phyloP scores from a whole-genome alignment of 352 stramenopile species.

The Thalassiosira mediterranea region DNA sequence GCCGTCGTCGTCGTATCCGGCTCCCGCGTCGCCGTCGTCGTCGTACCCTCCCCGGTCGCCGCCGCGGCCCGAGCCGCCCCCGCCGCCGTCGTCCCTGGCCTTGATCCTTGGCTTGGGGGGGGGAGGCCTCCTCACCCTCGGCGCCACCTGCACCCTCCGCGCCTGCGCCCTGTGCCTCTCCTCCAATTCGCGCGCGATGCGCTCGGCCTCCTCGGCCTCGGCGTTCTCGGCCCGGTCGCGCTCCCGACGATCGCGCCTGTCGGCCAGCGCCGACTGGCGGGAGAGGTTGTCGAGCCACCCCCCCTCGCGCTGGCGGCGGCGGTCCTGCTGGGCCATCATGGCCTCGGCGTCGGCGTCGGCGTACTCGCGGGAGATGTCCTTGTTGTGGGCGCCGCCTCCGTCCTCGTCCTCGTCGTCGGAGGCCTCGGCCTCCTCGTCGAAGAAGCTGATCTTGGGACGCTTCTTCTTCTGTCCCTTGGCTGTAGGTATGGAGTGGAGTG shows the following conservation, averaged over 20 bases:
- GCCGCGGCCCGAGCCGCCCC: conserved; percentile 4
- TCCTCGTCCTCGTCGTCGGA: conserved; percentile 75
- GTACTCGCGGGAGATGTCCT: conserved; percentile 76
- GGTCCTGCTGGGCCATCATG: conserved; percentile 82
- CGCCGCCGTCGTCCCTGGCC: conserved; percentile 2
- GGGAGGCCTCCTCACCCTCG: conserved; percentile 25
- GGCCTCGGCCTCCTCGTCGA: conserved; percentile 82
- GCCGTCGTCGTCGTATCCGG: not conserved
- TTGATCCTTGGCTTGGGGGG: not conserved
- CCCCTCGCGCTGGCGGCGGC: conserved; percentile 70
- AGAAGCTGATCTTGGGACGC: conserved; percentile 71
- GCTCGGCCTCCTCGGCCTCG: conserved; percentile 21
- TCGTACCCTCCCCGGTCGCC: conserved; percentile 16
- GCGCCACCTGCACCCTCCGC: conserved; percentile 45
- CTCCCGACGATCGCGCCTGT: conserved; percentile 26
- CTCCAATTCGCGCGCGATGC: conserved; percentile 70
- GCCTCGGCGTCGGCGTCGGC: conserved; percentile 79
- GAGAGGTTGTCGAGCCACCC: conserved; percentile 46
- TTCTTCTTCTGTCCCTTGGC: conserved; percentile 71
- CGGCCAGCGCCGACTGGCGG: conserved; percentile 27
- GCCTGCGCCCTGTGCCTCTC: conserved; percentile 70
- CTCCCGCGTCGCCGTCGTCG: not conserved
- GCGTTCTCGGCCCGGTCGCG: conserved; percentile 29
- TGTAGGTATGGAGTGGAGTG: too few relatives aligned
- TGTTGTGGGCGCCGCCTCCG: conserved; percentile 67